A percentile compares a stretch with the other conserved stretches of the same genome.
These are phyloP conservation scores for Penicillium paxilli DNA, from an alignment of 495 filamentous ascomycete genomes.

Conservation along the genomic window DNA sequence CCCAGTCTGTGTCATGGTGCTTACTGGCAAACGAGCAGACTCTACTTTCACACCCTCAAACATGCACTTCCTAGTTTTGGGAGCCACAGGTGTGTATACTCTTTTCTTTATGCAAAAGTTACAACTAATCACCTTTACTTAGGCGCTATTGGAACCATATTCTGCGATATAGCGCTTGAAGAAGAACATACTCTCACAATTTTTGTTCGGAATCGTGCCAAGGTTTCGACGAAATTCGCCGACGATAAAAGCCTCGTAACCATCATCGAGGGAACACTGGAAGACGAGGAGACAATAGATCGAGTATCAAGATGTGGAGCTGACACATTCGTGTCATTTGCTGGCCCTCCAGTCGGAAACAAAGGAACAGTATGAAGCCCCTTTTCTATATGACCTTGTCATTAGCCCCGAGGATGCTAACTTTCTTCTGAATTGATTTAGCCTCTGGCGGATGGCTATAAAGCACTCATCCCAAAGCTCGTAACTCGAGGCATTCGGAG, in stretches of 20 bases:
- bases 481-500: not conserved
- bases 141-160: not conserved
- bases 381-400: not conserved
- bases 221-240: not conserved
- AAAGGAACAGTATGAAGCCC: slow-evolving; percentile 5
- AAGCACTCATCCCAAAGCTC: not conserved
- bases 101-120: not conserved
- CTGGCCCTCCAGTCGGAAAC: slow-evolving; percentile 6
- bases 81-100: not conserved
- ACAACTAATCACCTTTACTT: not conserved
- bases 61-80: not conserved
- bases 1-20: not conserved
- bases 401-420: not conserved
- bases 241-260: not conserved
- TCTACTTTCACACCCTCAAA: not conserved
- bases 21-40: not conserved
- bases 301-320: slow-evolving; percentile 7
- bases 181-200: slow-evolving; percentile 7
- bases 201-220: slow-evolving; percentile 1
- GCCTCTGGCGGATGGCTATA: not conserved
- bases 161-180: slow-evolving; percentile 9
- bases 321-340: slow-evolving; percentile 13
- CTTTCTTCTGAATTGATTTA: not conserved
- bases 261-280: slow-evolving; percentile 4
- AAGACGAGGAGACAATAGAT: slow-evolving; percentile 3